Conservation (phyloP, 352 stramenopile species). For the Phytophthora pisi region DNA sequence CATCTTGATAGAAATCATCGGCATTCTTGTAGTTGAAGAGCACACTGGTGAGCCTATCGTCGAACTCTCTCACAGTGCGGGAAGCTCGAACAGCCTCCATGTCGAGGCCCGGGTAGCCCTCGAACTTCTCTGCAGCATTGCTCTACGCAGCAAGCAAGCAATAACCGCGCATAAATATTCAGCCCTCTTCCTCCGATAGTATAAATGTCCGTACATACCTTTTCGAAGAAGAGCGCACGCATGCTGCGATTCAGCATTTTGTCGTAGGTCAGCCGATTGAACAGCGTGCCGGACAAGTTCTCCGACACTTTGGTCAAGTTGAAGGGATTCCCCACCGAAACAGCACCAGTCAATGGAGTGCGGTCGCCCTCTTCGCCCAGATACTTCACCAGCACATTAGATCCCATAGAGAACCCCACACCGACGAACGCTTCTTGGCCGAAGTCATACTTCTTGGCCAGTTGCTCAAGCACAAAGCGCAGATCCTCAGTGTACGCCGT, state of each 20-base stretch:
- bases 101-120: slow-evolving; percentile 47
- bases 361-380: slow-evolving; percentile 60
- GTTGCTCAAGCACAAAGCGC: slow-evolving; percentile 42
- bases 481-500: slow-evolving; percentile 70
- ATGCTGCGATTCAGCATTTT: slow-evolving; percentile 54
- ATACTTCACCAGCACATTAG: slow-evolving; percentile 81
- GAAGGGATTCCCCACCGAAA: slow-evolving; percentile 79
- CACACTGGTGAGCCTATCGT: slow-evolving; percentile 58
- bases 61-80: slow-evolving; percentile 32
- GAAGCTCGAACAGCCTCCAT: slow-evolving; percentile 24
- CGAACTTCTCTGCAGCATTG: slow-evolving; percentile 48
- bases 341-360: slow-evolving; percentile 43
- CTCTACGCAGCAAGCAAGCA: too few relatives aligned
- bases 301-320: slow-evolving; percentile 54
- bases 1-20: slow-evolving; percentile 56
- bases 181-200: neutral
- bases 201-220: slow-evolving; percentile 17
- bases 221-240: slow-evolving; percentile 60
- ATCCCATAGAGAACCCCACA: slow-evolving; percentile 74
- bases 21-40: slow-evolving; percentile 59
- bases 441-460: slow-evolving; percentile 51
- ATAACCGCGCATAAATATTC: neutral
- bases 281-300: slow-evolving; percentile 44
- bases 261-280: slow-evolving; percentile 72
- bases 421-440: slow-evolving; percentile 45